Base-by-base conservation (phyloP, 2,329 filamentous ascomycete species). In the Rasamsonia emersonii region DNA sequence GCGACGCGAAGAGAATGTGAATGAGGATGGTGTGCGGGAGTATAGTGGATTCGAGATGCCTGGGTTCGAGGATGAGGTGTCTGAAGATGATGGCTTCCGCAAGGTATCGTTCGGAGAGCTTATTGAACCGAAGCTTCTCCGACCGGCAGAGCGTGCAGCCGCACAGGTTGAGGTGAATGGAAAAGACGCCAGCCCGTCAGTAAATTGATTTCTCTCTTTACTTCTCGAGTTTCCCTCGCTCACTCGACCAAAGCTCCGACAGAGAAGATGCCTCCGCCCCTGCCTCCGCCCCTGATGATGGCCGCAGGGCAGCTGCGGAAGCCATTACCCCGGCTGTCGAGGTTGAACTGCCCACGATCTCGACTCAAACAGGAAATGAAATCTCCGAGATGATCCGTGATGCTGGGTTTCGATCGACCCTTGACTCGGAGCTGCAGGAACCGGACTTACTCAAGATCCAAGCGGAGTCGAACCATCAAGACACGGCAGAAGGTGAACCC, bases 11-110 rank as follows among this genome's bases (percentile, higher is more conserved):
- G 79, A 73, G 46, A 54, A 60, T 11, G 77, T 77, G 42, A 77
- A 89, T 8, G 59, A 71, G 23, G 79, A 81, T 0, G 86, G 85
- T 0, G 67, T 81, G 39, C 71, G 85, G 7, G 58, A 85, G 7
- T 93, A 89, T 45, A 77, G 72, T 40, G 82, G 78, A 36, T 91
- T 93, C 42, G 85, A 93, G 46, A 77, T 77, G 44, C 79, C 80
- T 0, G 70, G 77, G 5, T 73, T 75, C 8, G 32, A 35, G 3
- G 72, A 73, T 1, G 67, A 69, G 9, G 64, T 64, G 7, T 59
- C 56, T 3, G 61, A 65, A 30, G 71, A 80, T 35, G 69, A 79
- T 38, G 81, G 81, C 1, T 64, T 71, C 29, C 69, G 77, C n/a
- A 66, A 66, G 5, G 37, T 86, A 18, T 46, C 55, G 0, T 79